Conservation (phyloP, 768 basidiomycete species). For the Boletus rubroflammeus region DNA sequence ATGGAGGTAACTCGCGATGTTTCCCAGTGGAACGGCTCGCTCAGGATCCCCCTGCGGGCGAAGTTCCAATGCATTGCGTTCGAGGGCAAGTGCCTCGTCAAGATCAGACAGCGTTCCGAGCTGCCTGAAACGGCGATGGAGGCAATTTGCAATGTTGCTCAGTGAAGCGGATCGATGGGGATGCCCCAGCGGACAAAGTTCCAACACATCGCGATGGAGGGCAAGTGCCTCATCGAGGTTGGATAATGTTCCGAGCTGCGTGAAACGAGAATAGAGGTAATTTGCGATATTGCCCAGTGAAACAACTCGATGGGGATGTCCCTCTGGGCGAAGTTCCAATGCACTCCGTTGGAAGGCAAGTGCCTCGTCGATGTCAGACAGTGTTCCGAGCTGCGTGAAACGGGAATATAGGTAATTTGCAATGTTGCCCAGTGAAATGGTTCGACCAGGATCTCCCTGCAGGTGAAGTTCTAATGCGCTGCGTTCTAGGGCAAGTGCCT, state of each 20-base stretch:
- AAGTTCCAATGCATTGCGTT: too few relatives aligned
- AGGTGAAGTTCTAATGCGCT: not conserved
- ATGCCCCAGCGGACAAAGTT: too few relatives aligned
- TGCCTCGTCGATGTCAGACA: not conserved
- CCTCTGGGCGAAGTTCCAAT: not conserved
- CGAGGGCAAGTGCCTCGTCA: too few relatives aligned
- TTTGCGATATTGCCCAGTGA: not conserved
- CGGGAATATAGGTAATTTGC: not conserved
- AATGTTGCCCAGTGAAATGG: not conserved
- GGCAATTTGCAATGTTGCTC: too few relatives aligned
- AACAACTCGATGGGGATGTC: not conserved
- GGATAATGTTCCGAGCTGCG: not conserved
- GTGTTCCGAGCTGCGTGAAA: not conserved
- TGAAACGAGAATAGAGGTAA: not conserved
- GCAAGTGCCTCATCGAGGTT: not conserved
- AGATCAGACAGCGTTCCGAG: too few relatives aligned
- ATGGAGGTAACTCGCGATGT: too few relatives aligned
- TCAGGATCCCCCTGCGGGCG: too few relatives aligned
- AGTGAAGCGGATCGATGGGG: too few relatives aligned
- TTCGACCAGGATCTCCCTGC: not conserved
- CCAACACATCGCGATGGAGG: not conserved
- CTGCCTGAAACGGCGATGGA: too few relatives aligned
- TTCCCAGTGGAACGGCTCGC: too few relatives aligned
- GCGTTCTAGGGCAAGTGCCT: too few relatives aligned
- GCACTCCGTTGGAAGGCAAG: not conserved